Evolutionary conservation across 2,329 filamentous ascomycete genomes (phyloP).

Genomic region (Colletotrichum liaoningense): DNA sequence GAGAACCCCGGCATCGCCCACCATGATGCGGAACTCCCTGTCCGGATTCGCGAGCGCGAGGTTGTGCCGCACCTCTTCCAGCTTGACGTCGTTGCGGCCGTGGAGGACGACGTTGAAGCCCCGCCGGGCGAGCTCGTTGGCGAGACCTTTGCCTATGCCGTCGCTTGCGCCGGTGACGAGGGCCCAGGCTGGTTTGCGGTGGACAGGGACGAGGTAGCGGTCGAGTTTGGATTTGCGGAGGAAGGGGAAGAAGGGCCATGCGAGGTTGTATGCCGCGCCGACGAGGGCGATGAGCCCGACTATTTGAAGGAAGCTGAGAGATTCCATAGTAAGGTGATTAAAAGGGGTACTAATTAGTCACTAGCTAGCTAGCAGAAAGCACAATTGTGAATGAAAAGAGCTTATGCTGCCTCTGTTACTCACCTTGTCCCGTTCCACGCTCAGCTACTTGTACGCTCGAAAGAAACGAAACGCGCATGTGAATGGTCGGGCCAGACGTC

Average conservation of each 20-base stretch:
- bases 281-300: slow-evolving; percentile 17
- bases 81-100: slow-evolving; percentile 63
- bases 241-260: slow-evolving; percentile 25
- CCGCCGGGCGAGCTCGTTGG: slow-evolving; percentile 59
- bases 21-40: slow-evolving; percentile 50
- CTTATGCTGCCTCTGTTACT: no score
- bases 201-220: slow-evolving; percentile 39
- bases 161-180: slow-evolving; percentile 65
- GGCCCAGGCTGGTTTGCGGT: slow-evolving; percentile 50
- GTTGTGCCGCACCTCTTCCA: slow-evolving; percentile 52
- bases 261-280: slow-evolving; percentile 4
- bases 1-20: slow-evolving; percentile 54
- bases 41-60: slow-evolving; percentile 54
- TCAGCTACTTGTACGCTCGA: neutral
- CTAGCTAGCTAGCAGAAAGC: neutral
- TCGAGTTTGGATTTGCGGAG: slow-evolving; percentile 28
- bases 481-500: slow-evolving; percentile 4
- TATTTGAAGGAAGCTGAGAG: neutral
- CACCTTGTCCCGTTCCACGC: neutral
- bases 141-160: slow-evolving; percentile 65
- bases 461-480: neutral
- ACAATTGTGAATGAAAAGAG: neutral
- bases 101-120: slow-evolving; percentile 70
- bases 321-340: neutral
- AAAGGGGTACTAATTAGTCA: neutral